These are phyloP conservation scores for Holtermanniella nyarrowii DNA, from an alignment of 768 basidiomycete genomes.

Conservation along the genomic window DNA sequence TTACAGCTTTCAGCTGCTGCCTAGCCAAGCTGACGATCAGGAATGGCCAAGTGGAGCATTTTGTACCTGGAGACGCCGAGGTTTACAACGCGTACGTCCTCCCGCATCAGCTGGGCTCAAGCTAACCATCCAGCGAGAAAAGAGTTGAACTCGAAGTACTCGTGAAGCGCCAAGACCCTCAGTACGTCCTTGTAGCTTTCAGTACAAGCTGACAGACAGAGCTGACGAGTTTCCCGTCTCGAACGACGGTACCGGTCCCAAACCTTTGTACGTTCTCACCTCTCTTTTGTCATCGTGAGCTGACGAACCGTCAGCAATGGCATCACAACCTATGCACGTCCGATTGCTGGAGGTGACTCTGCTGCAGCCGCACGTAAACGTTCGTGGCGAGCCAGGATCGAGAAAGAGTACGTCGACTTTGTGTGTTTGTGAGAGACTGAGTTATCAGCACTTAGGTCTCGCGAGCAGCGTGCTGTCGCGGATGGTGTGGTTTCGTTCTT, in stretches of 20 bases:
- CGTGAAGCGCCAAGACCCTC: slow-evolving; percentile 2
- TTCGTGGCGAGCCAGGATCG: background rate
- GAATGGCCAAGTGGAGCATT: slow-evolving; percentile 12
- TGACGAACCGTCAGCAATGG: background rate
- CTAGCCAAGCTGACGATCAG: background rate
- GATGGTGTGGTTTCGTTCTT: background rate
- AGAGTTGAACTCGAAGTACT: no score
- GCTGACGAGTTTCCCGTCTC: slow-evolving; percentile 6
- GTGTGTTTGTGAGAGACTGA: no score
- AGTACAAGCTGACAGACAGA: background rate
- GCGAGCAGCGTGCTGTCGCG: background rate
- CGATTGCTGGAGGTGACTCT: no score
- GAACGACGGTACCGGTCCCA: slow-evolving; percentile 4
- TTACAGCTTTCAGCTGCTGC: background rate
- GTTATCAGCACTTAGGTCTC: background rate
- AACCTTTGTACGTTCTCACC: slow-evolving; percentile 10
- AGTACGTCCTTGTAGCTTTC: background rate
- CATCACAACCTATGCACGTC: background rate
- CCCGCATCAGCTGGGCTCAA: no score
- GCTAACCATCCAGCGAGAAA: no score
- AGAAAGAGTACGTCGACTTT: background rate
- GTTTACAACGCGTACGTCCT: slow-evolving; percentile 1
- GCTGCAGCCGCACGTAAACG: background rate
- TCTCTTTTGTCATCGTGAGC: background rate
- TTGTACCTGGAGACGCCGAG: slow-evolving; percentile 9